A percentile compares a stretch with the other conserved stretches of the same genome.
Conservation (phyloP, 495 filamentous ascomycete species). For the Mycothermus thermophilus region DNA sequence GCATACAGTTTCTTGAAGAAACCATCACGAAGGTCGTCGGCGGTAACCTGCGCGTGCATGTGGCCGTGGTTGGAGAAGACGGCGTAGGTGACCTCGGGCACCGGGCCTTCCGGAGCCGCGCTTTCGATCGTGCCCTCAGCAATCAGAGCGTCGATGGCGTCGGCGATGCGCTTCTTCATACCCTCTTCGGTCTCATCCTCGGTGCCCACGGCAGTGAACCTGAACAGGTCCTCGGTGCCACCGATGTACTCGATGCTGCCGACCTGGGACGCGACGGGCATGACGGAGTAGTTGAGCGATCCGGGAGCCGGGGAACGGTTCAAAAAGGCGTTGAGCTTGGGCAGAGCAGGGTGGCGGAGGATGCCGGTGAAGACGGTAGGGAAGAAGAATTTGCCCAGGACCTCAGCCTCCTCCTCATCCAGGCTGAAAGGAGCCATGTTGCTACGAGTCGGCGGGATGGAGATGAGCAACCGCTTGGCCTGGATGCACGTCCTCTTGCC, state of each 20-base stretch:
- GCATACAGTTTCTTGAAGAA: constrained; percentile 35
- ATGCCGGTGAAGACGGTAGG: constrained; percentile 21
- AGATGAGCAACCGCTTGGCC: constrained; percentile 25
- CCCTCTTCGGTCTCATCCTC: constrained; percentile 4
- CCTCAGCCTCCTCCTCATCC: constrained; percentile 12
- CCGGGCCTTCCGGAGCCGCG: constrained; percentile 1
- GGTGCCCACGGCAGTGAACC: constrained; percentile 4
- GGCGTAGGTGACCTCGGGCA: constrained; percentile 6
- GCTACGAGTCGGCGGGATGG: constrained; percentile 19
- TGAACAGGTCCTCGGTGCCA: constrained; percentile 5
- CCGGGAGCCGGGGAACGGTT: constrained; percentile 3
- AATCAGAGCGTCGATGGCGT: constrained; percentile 16
- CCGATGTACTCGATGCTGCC: constrained; percentile 6
- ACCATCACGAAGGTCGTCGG: constrained; percentile 26
- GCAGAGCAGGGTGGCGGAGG: constrained; percentile 11
- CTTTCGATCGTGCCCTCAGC: constrained; percentile 12
- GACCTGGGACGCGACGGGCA: constrained; percentile 5
- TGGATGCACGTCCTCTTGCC: constrained; percentile 18
- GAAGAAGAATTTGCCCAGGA: constrained; percentile 20
- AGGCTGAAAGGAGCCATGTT: constrained; percentile 22
- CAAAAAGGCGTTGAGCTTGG: constrained; percentile 6
- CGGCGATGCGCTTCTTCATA: constrained; percentile 13
- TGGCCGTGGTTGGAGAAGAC: constrained; percentile 14
- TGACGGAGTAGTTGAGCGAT: constrained; percentile 5
- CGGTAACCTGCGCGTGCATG: constrained; percentile 8